Evolutionary conservation across 148 eudicot species (phyloP).

Genomic region (Amaranthus hypochondriacus): DNA sequence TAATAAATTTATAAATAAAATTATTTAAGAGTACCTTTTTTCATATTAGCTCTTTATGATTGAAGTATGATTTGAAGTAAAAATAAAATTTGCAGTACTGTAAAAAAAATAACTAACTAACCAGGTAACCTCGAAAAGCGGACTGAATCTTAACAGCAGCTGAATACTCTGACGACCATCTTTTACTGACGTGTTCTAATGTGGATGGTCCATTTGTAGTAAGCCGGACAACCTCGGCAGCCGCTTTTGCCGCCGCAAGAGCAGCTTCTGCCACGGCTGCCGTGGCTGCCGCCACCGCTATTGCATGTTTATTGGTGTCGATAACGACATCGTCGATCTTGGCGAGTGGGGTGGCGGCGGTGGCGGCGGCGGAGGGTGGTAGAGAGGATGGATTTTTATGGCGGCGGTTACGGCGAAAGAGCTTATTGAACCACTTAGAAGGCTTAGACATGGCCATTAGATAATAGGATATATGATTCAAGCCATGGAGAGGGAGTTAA

Average conservation of each 20-base stretch:
- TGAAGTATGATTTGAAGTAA: background rate
- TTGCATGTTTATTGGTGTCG: conserved; percentile 78
- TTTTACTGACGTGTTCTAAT: conserved; percentile 24
- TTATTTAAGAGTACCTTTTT: too few species aligned
- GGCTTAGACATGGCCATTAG: conserved; percentile 23
- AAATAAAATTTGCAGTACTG: background rate
- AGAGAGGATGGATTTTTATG: conserved; percentile 14
- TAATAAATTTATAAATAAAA: too few species aligned
- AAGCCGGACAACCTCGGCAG: conserved; percentile 82
- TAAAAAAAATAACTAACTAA: conserved; percentile 39
- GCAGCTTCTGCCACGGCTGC: conserved; percentile 96
- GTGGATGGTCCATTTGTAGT: conserved; percentile 29
- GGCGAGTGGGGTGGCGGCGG: background rate
- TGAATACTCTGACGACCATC: conserved; percentile 31
- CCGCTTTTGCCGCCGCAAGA: conserved; percentile 84
- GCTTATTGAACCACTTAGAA: conserved; percentile 32
- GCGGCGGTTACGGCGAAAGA: conserved; percentile 27
- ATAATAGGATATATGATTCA: background rate
- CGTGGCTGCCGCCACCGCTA: conserved; percentile 87
- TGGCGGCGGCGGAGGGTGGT: background rate
- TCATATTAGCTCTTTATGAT: too few species aligned
- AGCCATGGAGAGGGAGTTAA: conserved; percentile 9
- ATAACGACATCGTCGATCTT: background rate
- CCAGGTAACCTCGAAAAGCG: conserved; percentile 90
- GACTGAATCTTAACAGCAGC: conserved; percentile 91